Conservation (phyloP, 108 stramenopile species). For the Ochromonas danica region DNA sequence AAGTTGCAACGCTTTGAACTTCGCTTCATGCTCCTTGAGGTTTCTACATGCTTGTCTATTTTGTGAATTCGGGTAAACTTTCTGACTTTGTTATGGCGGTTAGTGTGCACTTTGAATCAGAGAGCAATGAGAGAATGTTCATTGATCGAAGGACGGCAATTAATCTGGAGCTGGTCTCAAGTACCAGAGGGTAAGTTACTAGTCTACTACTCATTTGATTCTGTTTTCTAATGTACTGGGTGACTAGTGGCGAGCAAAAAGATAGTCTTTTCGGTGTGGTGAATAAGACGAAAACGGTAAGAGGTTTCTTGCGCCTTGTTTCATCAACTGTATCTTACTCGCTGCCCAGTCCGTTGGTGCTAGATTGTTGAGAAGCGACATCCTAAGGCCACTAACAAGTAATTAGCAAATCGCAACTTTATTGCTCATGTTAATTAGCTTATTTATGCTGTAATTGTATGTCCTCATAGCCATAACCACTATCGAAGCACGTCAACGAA, state of each 20-base stretch:
- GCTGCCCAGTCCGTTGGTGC: slow-evolving; percentile 42
- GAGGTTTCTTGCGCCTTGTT: background rate
- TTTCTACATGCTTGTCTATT: background rate
- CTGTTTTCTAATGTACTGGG: background rate
- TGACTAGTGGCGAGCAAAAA: slow-evolving; percentile 38
- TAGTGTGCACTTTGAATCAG: slow-evolving; percentile 44
- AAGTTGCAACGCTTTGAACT: background rate
- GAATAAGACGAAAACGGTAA: slow-evolving; percentile 52
- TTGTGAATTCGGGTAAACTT: slow-evolving; percentile 34
- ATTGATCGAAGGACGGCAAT: slow-evolving; percentile 48
- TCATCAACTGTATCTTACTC: background rate
- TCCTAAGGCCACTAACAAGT: slow-evolving; percentile 47
- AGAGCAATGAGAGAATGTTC: slow-evolving; percentile 45
- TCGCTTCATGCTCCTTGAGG: background rate
- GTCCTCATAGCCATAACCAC: too few relatives aligned
- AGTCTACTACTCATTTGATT: background rate
- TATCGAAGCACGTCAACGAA: too few relatives aligned
- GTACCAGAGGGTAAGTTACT: slow-evolving; percentile 35
- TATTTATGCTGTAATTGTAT: too few relatives aligned
- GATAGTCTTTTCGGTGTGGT: slow-evolving; percentile 49
- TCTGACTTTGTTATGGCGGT: slow-evolving; percentile 42
- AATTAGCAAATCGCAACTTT: too few relatives aligned
- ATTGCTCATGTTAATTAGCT: too few relatives aligned
- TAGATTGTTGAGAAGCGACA: slow-evolving; percentile 43
- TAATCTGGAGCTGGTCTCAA: slow-evolving; percentile 48